Base-by-base conservation (phyloP, 371 early-diverging fungal species). In the Dichotomocladium elegans region DNA sequence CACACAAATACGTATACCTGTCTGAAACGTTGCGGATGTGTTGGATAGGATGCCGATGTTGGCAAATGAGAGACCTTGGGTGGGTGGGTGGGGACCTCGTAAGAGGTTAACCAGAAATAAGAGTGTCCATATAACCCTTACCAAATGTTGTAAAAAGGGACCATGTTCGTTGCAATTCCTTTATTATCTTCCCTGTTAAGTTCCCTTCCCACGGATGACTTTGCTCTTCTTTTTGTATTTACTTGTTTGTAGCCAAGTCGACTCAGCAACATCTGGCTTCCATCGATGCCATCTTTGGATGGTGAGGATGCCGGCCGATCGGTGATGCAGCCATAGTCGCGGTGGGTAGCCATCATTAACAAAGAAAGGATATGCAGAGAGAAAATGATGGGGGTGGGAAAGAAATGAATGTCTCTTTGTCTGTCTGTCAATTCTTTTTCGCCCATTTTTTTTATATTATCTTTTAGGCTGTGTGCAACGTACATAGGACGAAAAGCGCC, bases 21-120 rank as follows among this genome's bases (percentile, higher is more conserved):
- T 67, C 44, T 70, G 72, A 51, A 75, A 72, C 42, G 72, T 75
- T 24, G 70, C 70, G 11, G 76, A 72, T 11, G 69, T 61, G 31
- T 70, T 70, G 25, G 70, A 66, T 43, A 75, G 35, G 11, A 75
- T 72, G 11, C 76, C 76, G 22, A 75, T 72, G 31, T 72, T 75
- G 4, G 72, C 60, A 50, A 75, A 75, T 33, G 76, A 66, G 2
- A 75, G 51, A 4, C 76, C 76, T 68, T 3, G 6, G 37, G 35
- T 44, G 24, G 21, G 45, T 28, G 24, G 26, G 19, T n/a, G 2
- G 33, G 9, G 15, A 21, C 4, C 29, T 22, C 5, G 30, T 37
- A 4, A 33, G 15, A 9, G 9, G 21, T 3, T 15, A 45, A 41
- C 5, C 14, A 6, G 7, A 35, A n/a, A 14, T 17, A 37, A 37